Conservation (phyloP, 306 rosid species). For the Malus sieversii region DNA sequence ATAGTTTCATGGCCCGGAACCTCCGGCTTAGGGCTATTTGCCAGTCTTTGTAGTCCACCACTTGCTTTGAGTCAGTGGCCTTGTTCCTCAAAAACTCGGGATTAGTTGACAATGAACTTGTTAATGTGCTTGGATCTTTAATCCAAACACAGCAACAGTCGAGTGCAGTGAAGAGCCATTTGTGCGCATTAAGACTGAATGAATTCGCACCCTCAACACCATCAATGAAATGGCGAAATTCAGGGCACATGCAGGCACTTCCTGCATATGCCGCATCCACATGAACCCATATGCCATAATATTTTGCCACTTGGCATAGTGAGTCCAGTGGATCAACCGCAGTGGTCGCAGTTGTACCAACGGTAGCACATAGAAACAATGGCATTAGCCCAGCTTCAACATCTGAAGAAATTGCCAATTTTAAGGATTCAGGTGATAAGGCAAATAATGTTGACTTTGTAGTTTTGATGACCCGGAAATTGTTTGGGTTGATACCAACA, state of each 20-base stretch:
- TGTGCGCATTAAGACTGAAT: conserved; percentile 7
- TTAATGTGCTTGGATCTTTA: not conserved
- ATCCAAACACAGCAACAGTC: conserved; percentile 14
- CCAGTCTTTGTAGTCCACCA: conserved; percentile 32
- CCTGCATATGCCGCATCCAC: conserved; percentile 1
- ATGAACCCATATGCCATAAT: conserved; percentile 2
- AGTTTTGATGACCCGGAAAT: not conserved
- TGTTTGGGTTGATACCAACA: not conserved
- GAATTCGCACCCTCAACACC: conserved; percentile 1
- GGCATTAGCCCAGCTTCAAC: not conserved
- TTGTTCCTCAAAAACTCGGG: conserved; percentile 22
- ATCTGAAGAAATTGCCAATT: not conserved
- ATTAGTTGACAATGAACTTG: not conserved
- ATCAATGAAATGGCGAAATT: conserved; percentile 6
- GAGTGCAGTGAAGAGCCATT: conserved; percentile 1
- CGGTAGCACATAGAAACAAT: not conserved
- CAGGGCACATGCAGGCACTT: not conserved
- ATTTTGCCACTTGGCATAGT: not conserved
- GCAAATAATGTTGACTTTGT: not conserved
- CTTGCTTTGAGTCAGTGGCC: conserved; percentile 9
- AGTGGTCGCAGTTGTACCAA: not conserved
- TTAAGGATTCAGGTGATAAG: not conserved
- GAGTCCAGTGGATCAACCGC: not conserved
- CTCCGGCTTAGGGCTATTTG: conserved; percentile 18
- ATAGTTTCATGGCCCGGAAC: conserved; percentile 20